phyloP scores from a whole-genome alignment of 2,329 filamentous ascomycete species.

The Botrytis paeoniae region DNA sequence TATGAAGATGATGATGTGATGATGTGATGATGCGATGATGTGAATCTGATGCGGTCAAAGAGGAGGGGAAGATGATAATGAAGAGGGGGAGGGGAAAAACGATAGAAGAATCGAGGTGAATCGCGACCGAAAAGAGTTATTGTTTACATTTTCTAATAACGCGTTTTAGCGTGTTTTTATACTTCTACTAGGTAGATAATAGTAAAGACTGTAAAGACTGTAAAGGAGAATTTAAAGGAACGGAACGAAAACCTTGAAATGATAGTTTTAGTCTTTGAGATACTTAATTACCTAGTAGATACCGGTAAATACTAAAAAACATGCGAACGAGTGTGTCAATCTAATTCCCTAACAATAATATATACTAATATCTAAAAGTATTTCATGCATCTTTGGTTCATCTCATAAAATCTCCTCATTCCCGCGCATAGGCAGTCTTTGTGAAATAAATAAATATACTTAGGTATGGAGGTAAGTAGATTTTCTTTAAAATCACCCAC shows the following conservation, averaged over 20 bases:
- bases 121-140: neutral
- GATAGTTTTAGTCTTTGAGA: neutral
- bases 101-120: neutral
- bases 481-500: no score
- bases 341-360: neutral
- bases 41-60: neutral
- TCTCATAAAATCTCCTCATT: neutral
- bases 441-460: no score
- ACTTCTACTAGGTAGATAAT: neutral
- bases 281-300: neutral
- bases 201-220: no score
- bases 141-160: slow-evolving; percentile 10
- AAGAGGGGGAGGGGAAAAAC: neutral
- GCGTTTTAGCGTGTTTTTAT: slow-evolving; percentile 13
- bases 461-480: neutral
- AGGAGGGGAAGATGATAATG: neutral
- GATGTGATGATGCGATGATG: neutral
- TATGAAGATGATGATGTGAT: neutral
- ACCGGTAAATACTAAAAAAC: neutral
- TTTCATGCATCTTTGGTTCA: neutral
- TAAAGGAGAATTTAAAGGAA: neutral
- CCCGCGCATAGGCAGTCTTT: neutral
- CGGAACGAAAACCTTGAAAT: neutral
- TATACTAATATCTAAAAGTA: no score
- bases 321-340: no score